phyloP scores from a whole-genome alignment of 2,329 filamentous ascomycete genomes.

The Ceratocystis papillata region DNA sequence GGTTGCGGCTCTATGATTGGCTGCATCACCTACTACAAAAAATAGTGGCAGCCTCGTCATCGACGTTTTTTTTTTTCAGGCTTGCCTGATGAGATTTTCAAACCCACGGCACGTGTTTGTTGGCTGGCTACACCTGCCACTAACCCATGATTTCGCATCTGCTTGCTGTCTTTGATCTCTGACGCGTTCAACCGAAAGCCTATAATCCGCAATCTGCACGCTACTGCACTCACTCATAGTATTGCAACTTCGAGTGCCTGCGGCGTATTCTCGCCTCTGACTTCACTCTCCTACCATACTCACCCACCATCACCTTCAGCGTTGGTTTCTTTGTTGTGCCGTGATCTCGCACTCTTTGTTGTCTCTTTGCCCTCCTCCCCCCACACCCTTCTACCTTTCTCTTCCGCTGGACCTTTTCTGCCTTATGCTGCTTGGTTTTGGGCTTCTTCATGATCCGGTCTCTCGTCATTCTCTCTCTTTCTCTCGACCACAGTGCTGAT shows the following conservation, averaged over 20 bases:
- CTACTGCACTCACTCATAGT: neutral
- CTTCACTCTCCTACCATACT: no score
- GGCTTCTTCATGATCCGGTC: conserved; percentile 19
- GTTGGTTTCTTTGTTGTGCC: no score
- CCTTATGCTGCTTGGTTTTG: neutral
- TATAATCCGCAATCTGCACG: neutral
- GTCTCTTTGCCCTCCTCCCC: neutral
- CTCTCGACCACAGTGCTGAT: conserved; percentile 16
- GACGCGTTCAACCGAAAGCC: neutral
- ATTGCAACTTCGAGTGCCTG: neutral
- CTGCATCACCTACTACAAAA: neutral
- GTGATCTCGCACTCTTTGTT: neutral
- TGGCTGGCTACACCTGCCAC: neutral
- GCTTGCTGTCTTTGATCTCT: neutral
- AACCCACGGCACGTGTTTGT: neutral
- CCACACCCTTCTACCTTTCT: neutral
- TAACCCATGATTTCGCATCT: conserved; percentile 5
- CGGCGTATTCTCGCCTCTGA: no score
- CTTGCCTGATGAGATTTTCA: neutral
- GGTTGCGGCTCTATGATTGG: neutral
- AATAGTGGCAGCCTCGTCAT: conserved; percentile 9
- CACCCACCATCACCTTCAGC: no score
- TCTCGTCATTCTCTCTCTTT: neutral
- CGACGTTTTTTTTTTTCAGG: conserved; percentile 5
- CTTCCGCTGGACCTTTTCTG: neutral